Evolutionary conservation across 257 asterid genomes (phyloP), one percentile per base, ranked within the genome.

Genomic region (Oldenlandia corymbosa): DNA sequence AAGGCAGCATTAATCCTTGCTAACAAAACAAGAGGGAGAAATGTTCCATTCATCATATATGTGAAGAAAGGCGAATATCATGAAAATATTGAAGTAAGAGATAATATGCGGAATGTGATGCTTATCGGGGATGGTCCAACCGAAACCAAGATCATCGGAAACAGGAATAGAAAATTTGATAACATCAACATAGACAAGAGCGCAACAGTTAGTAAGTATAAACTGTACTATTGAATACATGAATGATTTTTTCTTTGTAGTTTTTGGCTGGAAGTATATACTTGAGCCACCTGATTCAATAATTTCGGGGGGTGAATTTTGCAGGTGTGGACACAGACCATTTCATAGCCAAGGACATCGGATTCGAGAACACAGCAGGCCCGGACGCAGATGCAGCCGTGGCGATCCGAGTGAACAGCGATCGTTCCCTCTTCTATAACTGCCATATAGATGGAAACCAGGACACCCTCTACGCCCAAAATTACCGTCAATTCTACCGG

Each of bases 311-410:
- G n/a, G n/a, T n/a, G n/a, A 30, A 62, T 27, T 47, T 1, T 39
- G 21, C 54, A 73, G 79, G 70, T 5, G 73, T 87, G 46, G 73
- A 69, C 26, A 81, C 72, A 5, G 81, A 80, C 0, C 74, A 66
- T 11, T 82, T 83, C 59, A 27, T 75, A 9, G 86, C 76, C 5
- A 79, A 49, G 67, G 80, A 85, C 68, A 75, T 88, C 32, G 89
- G 72, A 9, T 43, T 88, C 30, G 86, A 85, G 64, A 88, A 88
- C 84, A 65, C 85, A 2, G 94, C 94, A 0, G 96, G 94, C 2
- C 37, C 82, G 0, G 58, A 21, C 0, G 76, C 70, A 28, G 76
- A 75, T 68, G 91, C 83, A 31, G 96, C 96, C 0, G 86, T 85
- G 12, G 96, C 96, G 10, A 75, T 88, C 20, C 76, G 91, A 0